These are phyloP conservation scores for Blastobotrys robertii DNA, from an alignment of 805 yeast genomes.

Conservation along the genomic window DNA sequence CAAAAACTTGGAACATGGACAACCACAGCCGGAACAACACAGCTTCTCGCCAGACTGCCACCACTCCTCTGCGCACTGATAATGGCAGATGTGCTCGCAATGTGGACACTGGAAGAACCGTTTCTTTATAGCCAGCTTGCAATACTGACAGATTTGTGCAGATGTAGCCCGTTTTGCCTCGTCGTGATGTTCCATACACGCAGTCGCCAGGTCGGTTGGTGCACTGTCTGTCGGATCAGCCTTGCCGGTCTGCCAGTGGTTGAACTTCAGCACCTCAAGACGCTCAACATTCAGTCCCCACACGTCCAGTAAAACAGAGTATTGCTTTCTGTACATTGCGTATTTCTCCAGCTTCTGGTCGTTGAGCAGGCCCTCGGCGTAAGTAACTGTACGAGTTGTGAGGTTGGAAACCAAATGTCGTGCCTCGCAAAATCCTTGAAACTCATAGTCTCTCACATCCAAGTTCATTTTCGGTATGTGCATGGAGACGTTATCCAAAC, in stretches of 20 bases:
- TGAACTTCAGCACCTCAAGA: constrained; percentile 67
- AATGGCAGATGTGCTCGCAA: constrained; percentile 75
- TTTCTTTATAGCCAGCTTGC: constrained; percentile 51
- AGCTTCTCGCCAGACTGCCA: constrained; percentile 50
- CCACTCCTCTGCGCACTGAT: constrained; percentile 74
- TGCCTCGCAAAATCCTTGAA: constrained; percentile 31
- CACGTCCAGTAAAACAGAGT: constrained; percentile 62
- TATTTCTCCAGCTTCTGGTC: constrained; percentile 31
- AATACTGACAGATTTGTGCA: constrained; percentile 48
- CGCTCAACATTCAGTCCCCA: constrained; percentile 85
- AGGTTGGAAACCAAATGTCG: constrained; percentile 20
- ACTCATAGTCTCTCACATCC: constrained; percentile 37
- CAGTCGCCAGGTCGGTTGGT: constrained; percentile 1
- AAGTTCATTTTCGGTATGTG: constrained; percentile 29
- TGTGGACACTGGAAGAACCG: constrained; percentile 56
- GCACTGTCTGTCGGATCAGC: constrained; percentile 2
- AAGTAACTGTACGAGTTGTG: constrained; percentile 20
- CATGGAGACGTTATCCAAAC: not conserved
- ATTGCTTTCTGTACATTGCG: constrained; percentile 46
- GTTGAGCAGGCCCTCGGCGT: constrained; percentile 30
- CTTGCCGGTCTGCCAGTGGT: constrained; percentile 26
- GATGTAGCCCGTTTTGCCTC: constrained; percentile 6
- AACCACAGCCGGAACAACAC: constrained; percentile 85
- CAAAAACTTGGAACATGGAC: constrained; percentile 42
- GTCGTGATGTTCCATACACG: constrained; percentile 9